phyloP scores from a whole-genome alignment of 169 alveolate genomes.

The Theileria annulata region DNA sequence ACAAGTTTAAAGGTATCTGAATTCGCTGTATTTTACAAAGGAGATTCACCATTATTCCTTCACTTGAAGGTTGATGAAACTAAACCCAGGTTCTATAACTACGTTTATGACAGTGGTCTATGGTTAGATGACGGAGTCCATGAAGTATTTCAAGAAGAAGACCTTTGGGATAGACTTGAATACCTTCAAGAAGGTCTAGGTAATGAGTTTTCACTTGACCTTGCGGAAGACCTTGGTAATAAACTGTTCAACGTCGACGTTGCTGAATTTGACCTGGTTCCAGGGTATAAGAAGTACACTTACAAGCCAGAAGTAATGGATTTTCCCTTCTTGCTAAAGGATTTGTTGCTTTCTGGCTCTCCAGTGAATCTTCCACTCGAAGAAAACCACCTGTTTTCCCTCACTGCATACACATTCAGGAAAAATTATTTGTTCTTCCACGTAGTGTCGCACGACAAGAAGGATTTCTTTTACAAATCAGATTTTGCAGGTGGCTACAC shows the following conservation, averaged over 20 bases:
- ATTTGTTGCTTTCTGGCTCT: neutral
- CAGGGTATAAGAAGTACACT: conserved; percentile 3
- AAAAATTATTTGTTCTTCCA: conserved; percentile 3
- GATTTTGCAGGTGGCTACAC: neutral
- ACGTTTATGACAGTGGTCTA: conserved; percentile 3
- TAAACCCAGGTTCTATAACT: neutral
- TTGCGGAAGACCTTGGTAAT: neutral
- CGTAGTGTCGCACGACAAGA: conserved; percentile 1
- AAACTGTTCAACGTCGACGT: conserved; percentile 1
- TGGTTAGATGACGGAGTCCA: neutral
- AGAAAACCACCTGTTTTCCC: neutral
- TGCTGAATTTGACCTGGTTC: neutral
- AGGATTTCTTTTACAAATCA: neutral
- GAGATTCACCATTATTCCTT: neutral
- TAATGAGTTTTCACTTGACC: conserved; percentile 4
- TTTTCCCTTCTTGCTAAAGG: neutral
- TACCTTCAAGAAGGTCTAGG: neutral
- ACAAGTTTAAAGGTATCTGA: neutral
- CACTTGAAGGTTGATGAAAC: neutral
- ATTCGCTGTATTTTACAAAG: neutral
- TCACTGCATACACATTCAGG: conserved; percentile 3
- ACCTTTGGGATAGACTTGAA: neutral
- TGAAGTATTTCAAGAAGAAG: neutral
- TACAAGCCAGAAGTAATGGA: conserved; percentile 1
- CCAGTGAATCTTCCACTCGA: neutral